Base-by-base conservation (phyloP, 1,284 basidiomycete genomes). In the Bondarzewia mesenterica region DNA sequence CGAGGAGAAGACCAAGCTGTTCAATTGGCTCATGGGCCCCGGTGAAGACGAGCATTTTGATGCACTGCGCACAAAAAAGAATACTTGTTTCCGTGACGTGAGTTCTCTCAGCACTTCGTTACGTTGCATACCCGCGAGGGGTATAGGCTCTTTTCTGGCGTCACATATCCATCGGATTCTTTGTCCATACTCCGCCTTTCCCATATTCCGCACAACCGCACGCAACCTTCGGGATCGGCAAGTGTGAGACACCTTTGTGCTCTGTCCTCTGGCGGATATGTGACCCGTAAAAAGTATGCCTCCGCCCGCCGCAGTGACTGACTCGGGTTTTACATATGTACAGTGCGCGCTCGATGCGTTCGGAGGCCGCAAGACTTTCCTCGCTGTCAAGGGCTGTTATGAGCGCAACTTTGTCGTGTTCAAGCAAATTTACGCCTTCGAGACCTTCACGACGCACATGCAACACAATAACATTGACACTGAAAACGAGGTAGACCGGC, bases 391-490 rank as follows among this genome's bases (percentile, higher is more conserved):
- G 65, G 84, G 84, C 29, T 88, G 85, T 56, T 88, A 84, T 54
- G 84, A 87, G 58, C 82, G 85, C 56, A 87, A 86, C 54, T 83
- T 87, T 54, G 85, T 85, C 54, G 65, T 86, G 7, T 87, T 86
- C 72, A 85, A 83, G 61, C 84, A 87, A 60, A 82, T 87, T 35
- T 80, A 82, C 57, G 72, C 77, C 3, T 82, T 85, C 54, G 82
- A 88, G 58, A 65, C 62, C 15, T 82, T 70, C 54, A 74, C 79
- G 41, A 60, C 63, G 2, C 65, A 73, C 49, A 60, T 66, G 26
- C 67, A 65, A 7, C 68, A 56, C 42, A 59, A 61, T 29, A 67
- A 65, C 29, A 57, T 78, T 25, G 64, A 61, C 41, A 57, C 65
- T 15, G 63, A 74, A 25, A 65, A 67, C 49, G 80, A 82, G 53